phyloP scores from a whole-genome alignment of 306 rosid species.

The Inga laurina region DNA sequence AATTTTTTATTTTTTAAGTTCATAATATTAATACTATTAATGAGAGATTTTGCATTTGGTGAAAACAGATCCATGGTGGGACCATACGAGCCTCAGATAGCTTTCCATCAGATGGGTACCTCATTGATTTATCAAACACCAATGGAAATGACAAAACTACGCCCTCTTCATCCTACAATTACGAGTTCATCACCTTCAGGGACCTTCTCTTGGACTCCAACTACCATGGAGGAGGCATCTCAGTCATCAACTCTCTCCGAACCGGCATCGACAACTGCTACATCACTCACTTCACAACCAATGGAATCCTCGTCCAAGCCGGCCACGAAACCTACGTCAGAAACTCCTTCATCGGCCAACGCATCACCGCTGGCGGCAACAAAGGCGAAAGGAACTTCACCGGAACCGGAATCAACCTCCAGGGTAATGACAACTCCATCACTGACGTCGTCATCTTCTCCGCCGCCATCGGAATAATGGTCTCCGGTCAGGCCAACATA shows the following conservation, averaged over 20 bases:
- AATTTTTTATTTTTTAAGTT: too few species aligned
- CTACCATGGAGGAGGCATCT: conserved; percentile 80
- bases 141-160: conserved; percentile 21
- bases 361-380: conserved; percentile 78
- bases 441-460: conserved; percentile 93
- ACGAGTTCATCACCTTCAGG: conserved; percentile 71
- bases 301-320: conserved; percentile 61
- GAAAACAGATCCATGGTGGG: conserved; percentile 86
- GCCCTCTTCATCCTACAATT: conserved; percentile 60
- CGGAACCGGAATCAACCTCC: conserved; percentile 73
- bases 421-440: conserved; percentile 80
- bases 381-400: conserved; percentile 60
- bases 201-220: conserved; percentile 78
- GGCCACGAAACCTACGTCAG: conserved; percentile 88
- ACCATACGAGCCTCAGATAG: conserved; percentile 64
- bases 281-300: conserved; percentile 77
- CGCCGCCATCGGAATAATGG: conserved; percentile 62
- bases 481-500: conserved; percentile 73
- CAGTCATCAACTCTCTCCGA: conserved; percentile 71
- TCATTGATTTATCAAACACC: conserved; percentile 64
- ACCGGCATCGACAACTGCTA: conserved; percentile 79
- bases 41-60: background rate
- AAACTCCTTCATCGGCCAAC: conserved; percentile 81
- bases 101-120: conserved; percentile 59
- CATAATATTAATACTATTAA: too few species aligned